phyloP scores from a whole-genome alignment of 768 basidiomycete genomes.

The Mycena metata region DNA sequence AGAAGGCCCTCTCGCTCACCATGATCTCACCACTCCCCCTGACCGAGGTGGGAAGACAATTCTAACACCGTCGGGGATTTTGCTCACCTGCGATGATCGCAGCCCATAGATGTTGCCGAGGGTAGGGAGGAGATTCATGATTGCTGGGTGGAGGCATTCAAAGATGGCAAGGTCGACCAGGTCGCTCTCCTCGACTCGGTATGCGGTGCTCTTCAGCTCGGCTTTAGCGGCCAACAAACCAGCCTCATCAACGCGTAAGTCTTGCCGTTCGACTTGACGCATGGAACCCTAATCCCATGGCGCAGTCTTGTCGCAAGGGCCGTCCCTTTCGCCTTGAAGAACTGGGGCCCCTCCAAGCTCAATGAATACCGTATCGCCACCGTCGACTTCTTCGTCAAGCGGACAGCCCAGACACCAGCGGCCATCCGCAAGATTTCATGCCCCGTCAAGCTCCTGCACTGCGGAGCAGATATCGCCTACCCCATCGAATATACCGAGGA shows the following conservation, averaged over 20 bases:
- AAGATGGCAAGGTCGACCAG: constrained; percentile 36
- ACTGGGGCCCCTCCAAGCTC: constrained; percentile 33
- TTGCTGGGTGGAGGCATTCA: constrained; percentile 42
- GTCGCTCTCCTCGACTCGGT: constrained; percentile 31
- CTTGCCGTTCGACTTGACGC: background rate
- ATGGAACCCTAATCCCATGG: background rate
- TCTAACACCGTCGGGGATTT: background rate
- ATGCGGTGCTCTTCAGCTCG: constrained; percentile 36
- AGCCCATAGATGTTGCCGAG: constrained; percentile 47
- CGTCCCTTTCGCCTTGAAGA: constrained; percentile 31
- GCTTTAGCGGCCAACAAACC: constrained; percentile 33
- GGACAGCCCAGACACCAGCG: constrained; percentile 28
- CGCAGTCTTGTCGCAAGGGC: constrained; percentile 27
- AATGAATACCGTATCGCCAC: constrained; percentile 30
- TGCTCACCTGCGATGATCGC: background rate
- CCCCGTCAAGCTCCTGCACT: constrained; percentile 43
- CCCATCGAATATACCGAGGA: constrained; percentile 32
- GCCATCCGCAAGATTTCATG: constrained; percentile 39
- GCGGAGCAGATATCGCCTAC: constrained; percentile 44
- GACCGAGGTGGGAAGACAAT: constrained; percentile 44
- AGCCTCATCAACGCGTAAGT: constrained; percentile 35
- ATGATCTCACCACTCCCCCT: constrained; percentile 53
- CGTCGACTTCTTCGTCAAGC: constrained; percentile 37
- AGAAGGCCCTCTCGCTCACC: constrained; percentile 49
- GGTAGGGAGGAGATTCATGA: constrained; percentile 47